Percentiles rank a stretch among this genome's conserved stretches.
These are phyloP conservation scores for Ogataea corticis DNA, from an alignment of 805 yeast species.

Conservation along the genomic window DNA sequence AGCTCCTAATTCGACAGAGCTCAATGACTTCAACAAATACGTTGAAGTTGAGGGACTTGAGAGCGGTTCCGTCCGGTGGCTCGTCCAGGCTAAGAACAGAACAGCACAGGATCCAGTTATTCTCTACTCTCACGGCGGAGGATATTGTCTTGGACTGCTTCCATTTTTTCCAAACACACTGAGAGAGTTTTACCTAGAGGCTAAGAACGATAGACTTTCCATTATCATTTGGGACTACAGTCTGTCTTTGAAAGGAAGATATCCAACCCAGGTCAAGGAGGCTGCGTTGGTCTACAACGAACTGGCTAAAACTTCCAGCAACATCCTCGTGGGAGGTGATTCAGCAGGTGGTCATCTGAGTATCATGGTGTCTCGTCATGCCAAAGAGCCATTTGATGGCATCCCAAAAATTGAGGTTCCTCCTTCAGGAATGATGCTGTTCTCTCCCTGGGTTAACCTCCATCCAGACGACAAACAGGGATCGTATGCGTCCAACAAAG, in stretches of 20 bases:
- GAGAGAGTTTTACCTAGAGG: not conserved
- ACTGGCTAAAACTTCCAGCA: not conserved
- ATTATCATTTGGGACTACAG: constrained; percentile 5
- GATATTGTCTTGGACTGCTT: constrained; percentile 4
- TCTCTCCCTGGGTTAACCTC: constrained; percentile 11
- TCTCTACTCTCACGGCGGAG: constrained; percentile 4
- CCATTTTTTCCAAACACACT: not conserved
- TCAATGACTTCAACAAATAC: not conserved
- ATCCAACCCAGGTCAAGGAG: constrained; percentile 2
- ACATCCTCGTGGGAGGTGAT: constrained; percentile 3
- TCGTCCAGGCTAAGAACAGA: constrained; percentile 2
- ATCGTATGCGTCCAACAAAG: constrained; percentile 2
- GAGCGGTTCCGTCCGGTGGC: constrained; percentile 21
- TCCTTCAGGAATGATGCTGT: no score
- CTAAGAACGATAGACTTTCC: constrained; percentile 3
- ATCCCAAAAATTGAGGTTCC: not conserved
- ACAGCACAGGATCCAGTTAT: constrained; percentile 1
- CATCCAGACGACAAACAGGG: constrained; percentile 8
- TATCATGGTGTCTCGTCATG: not conserved
- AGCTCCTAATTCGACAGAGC: not conserved
- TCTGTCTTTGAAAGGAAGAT: not conserved
- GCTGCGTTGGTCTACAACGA: constrained; percentile 1
- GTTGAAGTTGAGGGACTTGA: constrained; percentile 26
- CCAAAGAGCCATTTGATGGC: constrained; percentile 1
- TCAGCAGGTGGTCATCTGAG: constrained; percentile 9